A percentile compares a stretch with the other conserved stretches of the same genome.
These are phyloP conservation scores for Thraustochytrium sp. DNA, from an alignment of 352 stramenopile genomes.

Conservation along the genomic window DNA sequence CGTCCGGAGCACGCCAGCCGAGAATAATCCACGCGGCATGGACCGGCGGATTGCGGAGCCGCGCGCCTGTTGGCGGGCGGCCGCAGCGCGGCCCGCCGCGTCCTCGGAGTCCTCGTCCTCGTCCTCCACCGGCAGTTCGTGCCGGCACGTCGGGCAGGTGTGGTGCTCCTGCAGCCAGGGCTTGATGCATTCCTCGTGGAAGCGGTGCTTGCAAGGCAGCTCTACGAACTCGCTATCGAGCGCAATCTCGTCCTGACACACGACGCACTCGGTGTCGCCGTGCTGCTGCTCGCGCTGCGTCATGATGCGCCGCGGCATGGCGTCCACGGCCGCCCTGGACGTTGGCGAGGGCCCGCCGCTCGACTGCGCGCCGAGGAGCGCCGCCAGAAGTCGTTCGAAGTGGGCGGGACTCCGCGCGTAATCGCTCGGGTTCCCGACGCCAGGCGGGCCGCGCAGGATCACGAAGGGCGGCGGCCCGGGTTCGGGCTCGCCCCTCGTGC, in stretches of 20 bases:
- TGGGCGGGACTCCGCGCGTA: background rate
- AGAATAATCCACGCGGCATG: too few relatives aligned
- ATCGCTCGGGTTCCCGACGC: background rate
- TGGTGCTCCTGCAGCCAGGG: conserved; percentile 85
- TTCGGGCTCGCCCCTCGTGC: background rate
- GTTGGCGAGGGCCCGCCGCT: background rate
- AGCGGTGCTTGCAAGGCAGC: conserved; percentile 84
- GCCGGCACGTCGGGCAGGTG: conserved; percentile 87
- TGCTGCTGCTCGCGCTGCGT: background rate
- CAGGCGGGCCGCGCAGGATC: background rate
- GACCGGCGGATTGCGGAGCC: too few relatives aligned
- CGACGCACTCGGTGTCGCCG: conserved; percentile 59
- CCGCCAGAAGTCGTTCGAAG: background rate
- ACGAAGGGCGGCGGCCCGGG: background rate
- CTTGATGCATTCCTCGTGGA: conserved; percentile 84
- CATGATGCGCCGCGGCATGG: background rate
- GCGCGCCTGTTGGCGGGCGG: too few relatives aligned
- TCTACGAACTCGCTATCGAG: conserved; percentile 63
- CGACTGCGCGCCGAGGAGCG: background rate
- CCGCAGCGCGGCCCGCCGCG: too few relatives aligned
- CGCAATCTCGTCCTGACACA: conserved; percentile 82
- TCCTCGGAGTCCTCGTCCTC: background rate
- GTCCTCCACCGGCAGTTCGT: conserved; percentile 16
- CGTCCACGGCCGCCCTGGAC: background rate
- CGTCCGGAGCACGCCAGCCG: too few relatives aligned